A percentile compares a stretch with the other conserved stretches of the same genome.
Conservation (phyloP, 805 yeast species). For the Suhomyces pyralidae region DNA sequence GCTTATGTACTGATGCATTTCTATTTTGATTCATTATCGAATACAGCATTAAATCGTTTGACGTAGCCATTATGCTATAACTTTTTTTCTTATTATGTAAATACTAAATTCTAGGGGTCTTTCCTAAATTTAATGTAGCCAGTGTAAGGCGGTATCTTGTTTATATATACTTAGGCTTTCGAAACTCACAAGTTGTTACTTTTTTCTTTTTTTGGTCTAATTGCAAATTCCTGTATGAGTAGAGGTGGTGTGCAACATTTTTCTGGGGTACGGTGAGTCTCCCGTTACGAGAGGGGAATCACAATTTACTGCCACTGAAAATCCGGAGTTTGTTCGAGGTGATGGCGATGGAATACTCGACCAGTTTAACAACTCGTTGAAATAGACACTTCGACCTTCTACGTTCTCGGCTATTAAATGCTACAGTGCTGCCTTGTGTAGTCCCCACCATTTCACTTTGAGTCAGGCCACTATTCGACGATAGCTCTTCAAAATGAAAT, state of each 20-base stretch:
- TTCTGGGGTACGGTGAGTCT: slow-evolving; percentile 3
- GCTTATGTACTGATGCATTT: background rate
- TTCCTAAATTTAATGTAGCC: background rate
- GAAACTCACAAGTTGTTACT: background rate
- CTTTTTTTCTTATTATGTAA: background rate
- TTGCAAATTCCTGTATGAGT: slow-evolving; percentile 6
- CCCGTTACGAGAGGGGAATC: slow-evolving; percentile 1
- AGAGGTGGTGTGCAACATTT: background rate
- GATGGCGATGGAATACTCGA: background rate
- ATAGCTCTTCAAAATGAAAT: background rate
- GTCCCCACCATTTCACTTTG: background rate
- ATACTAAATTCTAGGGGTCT: background rate
- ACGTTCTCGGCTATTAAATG: background rate
- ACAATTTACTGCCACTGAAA: background rate
- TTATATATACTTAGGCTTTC: background rate
- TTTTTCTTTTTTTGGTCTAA: slow-evolving; percentile 2
- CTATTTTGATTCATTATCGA: slow-evolving; percentile 32
- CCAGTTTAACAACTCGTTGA: background rate
- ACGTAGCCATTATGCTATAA: slow-evolving; percentile 16
- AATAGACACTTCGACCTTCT: background rate
- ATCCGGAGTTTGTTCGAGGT: slow-evolving; percentile 2
- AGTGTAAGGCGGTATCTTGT: background rate
- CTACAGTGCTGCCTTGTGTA: background rate
- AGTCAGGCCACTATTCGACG: background rate
- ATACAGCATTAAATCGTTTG: slow-evolving; percentile 37